These are phyloP conservation scores for Ceratocystis diversiconidia DNA, from an alignment of 2,329 filamentous ascomycete genomes.

Conservation along the genomic window DNA sequence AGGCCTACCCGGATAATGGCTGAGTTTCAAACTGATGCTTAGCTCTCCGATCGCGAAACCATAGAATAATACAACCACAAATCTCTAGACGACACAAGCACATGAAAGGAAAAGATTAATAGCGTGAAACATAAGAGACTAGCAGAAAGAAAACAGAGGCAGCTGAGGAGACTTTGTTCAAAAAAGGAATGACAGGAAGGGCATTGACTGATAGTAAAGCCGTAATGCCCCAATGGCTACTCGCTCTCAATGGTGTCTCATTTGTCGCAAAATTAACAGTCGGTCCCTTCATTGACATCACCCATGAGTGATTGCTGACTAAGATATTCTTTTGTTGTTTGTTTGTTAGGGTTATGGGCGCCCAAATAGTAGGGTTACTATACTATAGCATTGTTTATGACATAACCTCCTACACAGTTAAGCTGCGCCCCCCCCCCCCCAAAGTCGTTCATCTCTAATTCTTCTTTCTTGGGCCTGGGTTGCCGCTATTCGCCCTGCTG, in stretches of 20 bases:
- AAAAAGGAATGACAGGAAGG: too few relatives aligned
- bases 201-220: too few relatives aligned
- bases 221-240: background rate
- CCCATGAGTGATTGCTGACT: background rate
- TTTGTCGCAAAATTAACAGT: background rate
- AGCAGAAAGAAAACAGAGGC: background rate
- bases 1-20: conserved; percentile 10
- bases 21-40: conserved; percentile 12
- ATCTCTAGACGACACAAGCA: conserved; percentile 18
- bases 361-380: background rate
- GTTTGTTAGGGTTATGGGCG: background rate
- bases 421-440: too few relatives aligned
- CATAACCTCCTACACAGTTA: too few relatives aligned
- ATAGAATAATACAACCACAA: conserved; percentile 17
- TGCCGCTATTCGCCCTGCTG: conserved; percentile 21
- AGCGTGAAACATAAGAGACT: background rate
- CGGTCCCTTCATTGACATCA: background rate
- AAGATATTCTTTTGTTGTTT: background rate
- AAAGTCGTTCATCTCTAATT: conserved; percentile 17
- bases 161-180: too few relatives aligned
- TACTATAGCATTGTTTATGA: too few relatives aligned
- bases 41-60: conserved; percentile 14
- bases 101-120: background rate
- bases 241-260: background rate
- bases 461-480: conserved; percentile 25